Percentiles rank a stretch among this genome's conserved stretches.
phyloP scores from a whole-genome alignment of 1,284 basidiomycete species.

The Exobasidium rhododendri region DNA sequence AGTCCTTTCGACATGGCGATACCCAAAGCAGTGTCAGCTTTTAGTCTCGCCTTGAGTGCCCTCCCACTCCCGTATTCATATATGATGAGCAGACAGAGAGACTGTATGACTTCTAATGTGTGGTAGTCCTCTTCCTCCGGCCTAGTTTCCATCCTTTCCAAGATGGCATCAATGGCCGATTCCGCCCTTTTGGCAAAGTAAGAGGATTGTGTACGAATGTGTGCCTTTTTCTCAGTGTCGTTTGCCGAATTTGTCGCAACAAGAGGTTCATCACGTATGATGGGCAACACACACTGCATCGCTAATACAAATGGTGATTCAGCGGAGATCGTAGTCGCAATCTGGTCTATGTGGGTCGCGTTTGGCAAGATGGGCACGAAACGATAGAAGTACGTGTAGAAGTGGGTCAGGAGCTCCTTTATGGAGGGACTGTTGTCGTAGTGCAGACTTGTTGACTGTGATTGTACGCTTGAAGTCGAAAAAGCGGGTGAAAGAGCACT shows the following conservation, averaged over 20 bases:
- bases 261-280: slow-evolving; percentile 29
- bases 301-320: slow-evolving; percentile 41
- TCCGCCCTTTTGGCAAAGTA: slow-evolving; percentile 34
- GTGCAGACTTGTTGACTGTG: slow-evolving; percentile 1
- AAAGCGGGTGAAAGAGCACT: slow-evolving; percentile 9
- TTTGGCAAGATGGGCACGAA: slow-evolving; percentile 42
- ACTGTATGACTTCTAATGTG: slow-evolving; percentile 42
- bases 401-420: slow-evolving; percentile 31
- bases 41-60: slow-evolving; percentile 44
- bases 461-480: background rate
- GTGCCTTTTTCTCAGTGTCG: slow-evolving; percentile 29
- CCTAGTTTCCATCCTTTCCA: slow-evolving; percentile 25
- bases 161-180: slow-evolving; percentile 34
- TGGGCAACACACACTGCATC: slow-evolving; percentile 38
- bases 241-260: slow-evolving; percentile 18
- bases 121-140: slow-evolving; percentile 12
- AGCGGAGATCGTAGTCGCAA: slow-evolving; percentile 26
- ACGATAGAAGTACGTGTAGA: slow-evolving; percentile 45
- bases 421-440: slow-evolving; percentile 17
- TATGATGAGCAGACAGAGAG: slow-evolving; percentile 38
- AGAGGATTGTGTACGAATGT: slow-evolving; percentile 28
- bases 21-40: slow-evolving; percentile 47
- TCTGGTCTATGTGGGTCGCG: slow-evolving; percentile 29
- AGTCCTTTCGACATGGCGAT: slow-evolving; percentile 47
- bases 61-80: slow-evolving; percentile 48